These are phyloP conservation scores for Calendula officinalis DNA, from an alignment of 129 eudicot species.

Conservation along the genomic window DNA sequence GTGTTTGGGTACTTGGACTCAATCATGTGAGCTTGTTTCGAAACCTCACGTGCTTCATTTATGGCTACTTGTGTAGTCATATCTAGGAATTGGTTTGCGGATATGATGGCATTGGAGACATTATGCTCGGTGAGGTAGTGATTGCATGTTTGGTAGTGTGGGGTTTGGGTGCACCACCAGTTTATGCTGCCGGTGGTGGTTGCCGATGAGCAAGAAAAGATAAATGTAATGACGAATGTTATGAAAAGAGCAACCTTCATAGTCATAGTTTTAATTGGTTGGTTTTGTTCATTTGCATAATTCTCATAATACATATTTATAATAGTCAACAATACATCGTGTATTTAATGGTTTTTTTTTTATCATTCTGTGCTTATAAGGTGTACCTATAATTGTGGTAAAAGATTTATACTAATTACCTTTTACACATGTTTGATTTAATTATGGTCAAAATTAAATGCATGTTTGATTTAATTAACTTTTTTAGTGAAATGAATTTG, in stretches of 20 bases:
- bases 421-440: no score
- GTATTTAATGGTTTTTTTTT: no score
- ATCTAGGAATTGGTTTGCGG: slow-evolving; percentile 10
- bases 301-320: neutral
- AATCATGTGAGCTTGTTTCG: slow-evolving; percentile 12
- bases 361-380: no score
- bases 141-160: slow-evolving; percentile 25
- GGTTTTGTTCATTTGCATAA: slow-evolving; percentile 8
- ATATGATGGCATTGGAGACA: neutral
- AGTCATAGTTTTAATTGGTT: neutral
- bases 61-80: slow-evolving; percentile 12
- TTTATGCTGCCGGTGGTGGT: slow-evolving; percentile 16
- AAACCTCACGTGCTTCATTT: slow-evolving; percentile 9
- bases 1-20: slow-evolving; percentile 21
- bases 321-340: no score
- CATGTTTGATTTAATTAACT: no score
- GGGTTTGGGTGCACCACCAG: slow-evolving; percentile 39
- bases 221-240: slow-evolving; percentile 5
- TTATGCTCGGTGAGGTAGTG: neutral
- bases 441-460: no score
- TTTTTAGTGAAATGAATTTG: no score
- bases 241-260: slow-evolving; percentile 13
- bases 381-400: no score
- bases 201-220: slow-evolving; percentile 21
- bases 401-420: no score